Percentiles rank a stretch among this genome's conserved stretches.
Evolutionary conservation across 2,329 filamentous ascomycete species (phyloP).

Genomic region (Botrytis hyacinthi): DNA sequence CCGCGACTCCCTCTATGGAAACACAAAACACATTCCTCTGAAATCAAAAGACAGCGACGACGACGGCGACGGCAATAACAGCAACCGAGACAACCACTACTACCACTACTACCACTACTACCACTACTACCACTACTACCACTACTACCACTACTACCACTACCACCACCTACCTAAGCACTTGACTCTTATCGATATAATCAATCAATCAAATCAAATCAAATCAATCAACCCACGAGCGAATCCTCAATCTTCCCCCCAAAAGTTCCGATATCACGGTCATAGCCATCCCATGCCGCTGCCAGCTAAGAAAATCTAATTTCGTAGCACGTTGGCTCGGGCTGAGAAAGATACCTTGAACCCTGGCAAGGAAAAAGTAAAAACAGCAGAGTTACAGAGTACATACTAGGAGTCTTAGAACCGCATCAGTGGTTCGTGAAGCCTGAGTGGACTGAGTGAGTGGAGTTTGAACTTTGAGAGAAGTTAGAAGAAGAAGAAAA

Average conservation of each 20-base stretch:
- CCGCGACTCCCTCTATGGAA: neutral
- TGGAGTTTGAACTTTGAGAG: neutral
- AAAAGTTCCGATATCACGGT: constrained; percentile 2
- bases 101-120: neutral
- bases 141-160: no score
- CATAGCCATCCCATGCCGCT: constrained; percentile 2
- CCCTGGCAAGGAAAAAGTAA: neutral
- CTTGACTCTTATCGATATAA: neutral
- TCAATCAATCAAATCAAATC: constrained; percentile 1
- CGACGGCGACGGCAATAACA: neutral
- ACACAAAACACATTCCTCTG: neutral
- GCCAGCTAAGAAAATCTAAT: constrained; percentile 2
- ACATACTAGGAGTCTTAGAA: neutral
- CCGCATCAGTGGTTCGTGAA: neutral
- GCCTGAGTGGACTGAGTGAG: neutral
- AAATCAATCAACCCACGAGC: neutral
- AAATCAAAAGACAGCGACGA: neutral
- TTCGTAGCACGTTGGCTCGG: constrained; percentile 2
- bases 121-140: neutral
- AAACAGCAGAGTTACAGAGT: neutral
- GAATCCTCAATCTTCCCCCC: neutral
- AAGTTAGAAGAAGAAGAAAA: neutral
- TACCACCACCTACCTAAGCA: neutral
- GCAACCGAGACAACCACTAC: neutral
- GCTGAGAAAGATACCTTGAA: constrained; percentile 1